Conservation (phyloP, 2,329 filamentous ascomycete genomes). For the Thermothelomyces thermophilus region DNA sequence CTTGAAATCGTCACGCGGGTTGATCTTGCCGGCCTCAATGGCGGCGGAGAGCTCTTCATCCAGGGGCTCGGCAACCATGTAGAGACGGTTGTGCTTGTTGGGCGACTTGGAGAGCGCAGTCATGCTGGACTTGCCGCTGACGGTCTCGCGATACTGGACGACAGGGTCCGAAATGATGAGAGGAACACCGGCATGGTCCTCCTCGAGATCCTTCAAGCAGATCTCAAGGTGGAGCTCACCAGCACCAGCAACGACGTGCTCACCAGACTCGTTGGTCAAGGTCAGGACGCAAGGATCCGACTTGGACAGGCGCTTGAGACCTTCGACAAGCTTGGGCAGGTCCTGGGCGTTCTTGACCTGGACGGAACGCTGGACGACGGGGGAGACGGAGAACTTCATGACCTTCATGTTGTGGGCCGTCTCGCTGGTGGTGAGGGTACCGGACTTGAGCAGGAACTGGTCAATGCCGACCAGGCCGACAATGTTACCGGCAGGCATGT, state of each 20-base stretch:
- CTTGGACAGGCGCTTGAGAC: conserved; percentile 99
- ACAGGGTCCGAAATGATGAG: conserved; percentile 97
- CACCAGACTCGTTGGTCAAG: conserved; percentile 81
- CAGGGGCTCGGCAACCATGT: conserved; percentile 86
- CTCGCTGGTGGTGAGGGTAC: conserved; percentile 95
- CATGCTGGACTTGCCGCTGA: conserved; percentile 77
- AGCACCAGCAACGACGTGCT: conserved; percentile 98
- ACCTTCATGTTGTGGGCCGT: conserved; percentile 99
- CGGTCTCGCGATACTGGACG: conserved; percentile 97
- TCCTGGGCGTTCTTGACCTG: conserved; percentile 99
- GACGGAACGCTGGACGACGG: conserved; percentile 96
- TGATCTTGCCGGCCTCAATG: conserved; percentile 89
- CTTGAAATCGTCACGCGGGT: conserved; percentile 98
- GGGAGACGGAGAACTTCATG: conserved; percentile 99
- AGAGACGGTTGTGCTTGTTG: conserved; percentile 99
- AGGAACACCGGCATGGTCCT: conserved; percentile 98
- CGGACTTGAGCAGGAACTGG: conserved; percentile 99
- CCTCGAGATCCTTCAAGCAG: conserved; percentile 99
- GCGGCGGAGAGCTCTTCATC: conserved; percentile 84
- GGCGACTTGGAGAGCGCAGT: conserved; percentile 98
- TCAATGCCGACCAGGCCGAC: conserved; percentile 98
- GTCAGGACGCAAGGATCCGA: conserved; percentile 98
- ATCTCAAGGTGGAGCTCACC: conserved; percentile 99
- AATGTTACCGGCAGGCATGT: conserved; percentile 99
- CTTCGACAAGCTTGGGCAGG: conserved; percentile 98